phyloP scores from a whole-genome alignment of 2,329 filamentous ascomycete species.

The Calonectria hongkongensis region DNA sequence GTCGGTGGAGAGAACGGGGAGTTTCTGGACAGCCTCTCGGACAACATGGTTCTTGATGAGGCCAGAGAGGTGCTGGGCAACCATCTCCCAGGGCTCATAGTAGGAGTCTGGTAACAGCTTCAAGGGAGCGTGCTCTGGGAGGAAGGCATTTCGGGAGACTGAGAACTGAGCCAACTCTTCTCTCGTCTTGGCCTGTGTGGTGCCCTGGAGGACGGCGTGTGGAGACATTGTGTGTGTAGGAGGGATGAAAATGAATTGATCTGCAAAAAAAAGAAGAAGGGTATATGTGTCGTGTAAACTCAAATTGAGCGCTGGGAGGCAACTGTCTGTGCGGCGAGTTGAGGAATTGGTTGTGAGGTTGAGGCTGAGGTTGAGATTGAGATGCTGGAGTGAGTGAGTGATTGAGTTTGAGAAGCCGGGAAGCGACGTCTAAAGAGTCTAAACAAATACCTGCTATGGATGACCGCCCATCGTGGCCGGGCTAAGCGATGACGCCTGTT shows the following conservation, averaged over 20 bases:
- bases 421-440: slow-evolving; percentile 24
- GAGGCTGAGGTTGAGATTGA: not conserved
- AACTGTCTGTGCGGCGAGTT: slow-evolving; percentile 3
- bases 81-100: slow-evolving; percentile 86
- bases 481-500: slow-evolving; percentile 9
- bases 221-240: slow-evolving; percentile 61
- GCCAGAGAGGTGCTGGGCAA: slow-evolving; percentile 80
- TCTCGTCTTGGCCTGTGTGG: slow-evolving; percentile 44
- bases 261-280: not conserved
- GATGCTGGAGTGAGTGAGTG: not conserved
- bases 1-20: slow-evolving; percentile 83
- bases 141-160: slow-evolving; percentile 80
- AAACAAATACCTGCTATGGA: slow-evolving; percentile 29
- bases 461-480: not conserved
- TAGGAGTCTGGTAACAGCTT: slow-evolving; percentile 79
- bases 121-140: slow-evolving; percentile 82
- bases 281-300: not conserved
- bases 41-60: slow-evolving; percentile 78
- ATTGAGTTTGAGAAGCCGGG: not conserved
- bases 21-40: slow-evolving; percentile 75
- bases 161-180: slow-evolving; percentile 60
- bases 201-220: slow-evolving; percentile 59
- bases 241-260: slow-evolving; percentile 22
- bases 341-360: not conserved
- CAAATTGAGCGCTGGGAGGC: slow-evolving; percentile 2